Evolutionary conservation across 768 basidiomycete species (phyloP), one percentile per base, ranked within the genome.

Genomic region (Pleurotus giganteus): DNA sequence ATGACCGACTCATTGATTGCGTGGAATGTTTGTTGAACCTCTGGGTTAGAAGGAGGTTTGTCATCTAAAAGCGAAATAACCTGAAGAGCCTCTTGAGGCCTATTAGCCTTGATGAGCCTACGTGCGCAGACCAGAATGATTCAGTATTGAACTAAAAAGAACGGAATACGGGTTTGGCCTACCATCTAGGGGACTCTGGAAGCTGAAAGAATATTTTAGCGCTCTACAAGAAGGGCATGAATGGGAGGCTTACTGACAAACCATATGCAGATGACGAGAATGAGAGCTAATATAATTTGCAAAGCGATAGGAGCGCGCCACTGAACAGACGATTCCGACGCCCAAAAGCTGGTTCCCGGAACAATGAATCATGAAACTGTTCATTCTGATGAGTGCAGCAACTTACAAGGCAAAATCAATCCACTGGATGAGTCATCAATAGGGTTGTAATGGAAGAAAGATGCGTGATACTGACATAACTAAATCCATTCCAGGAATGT

Each of bases 221-320:
- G 26, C 32, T 43, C 3, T 24, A 37, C 1, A 29, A 17, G 6
- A 21, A 43, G 21, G 15, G n/a, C 17, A 11, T 29, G 17, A 24
- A 31, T 45, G 6, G 31, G n/a, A 5, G 36, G n/a, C 19, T 11
- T 50, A 74, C 82, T 56, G 61, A 80, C 81, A 61, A 78, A 80
- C 46, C 68, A 66, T 13, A 82, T 76, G 12, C 74, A 73, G 55
- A 69, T 59, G 42, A 83, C 69, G 78, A 84, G 80, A 34, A 82
- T 65, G 7, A 85, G 50, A 0, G 83, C 81, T 21, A 85, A 73
- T 21, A 80, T 28, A 39, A 83, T 82, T 59, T 86, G 84, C 17
- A 86, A 62, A 1, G 83, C 81, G 15, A 86, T 77, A 3, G 85
- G 84, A 12, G 81, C 79, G 57, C 85, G 71, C 84, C 84, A 87